Conservation (phyloP, 2,329 filamentous ascomycete genomes). For the Alternaria metachromatica region DNA sequence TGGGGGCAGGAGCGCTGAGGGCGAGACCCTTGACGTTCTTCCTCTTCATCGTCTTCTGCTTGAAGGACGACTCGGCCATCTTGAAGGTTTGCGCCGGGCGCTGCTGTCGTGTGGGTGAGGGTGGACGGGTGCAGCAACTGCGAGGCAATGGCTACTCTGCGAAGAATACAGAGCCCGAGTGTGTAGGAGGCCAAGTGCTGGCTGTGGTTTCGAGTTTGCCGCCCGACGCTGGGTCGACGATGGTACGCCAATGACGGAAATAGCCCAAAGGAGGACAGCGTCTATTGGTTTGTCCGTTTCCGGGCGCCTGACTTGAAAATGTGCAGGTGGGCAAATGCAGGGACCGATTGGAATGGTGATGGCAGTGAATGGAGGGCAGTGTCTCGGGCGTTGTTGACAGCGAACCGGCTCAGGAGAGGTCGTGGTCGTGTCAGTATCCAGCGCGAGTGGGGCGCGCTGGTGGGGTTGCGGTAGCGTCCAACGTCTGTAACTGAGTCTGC, state of each 20-base stretch:
- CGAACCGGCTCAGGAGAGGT: conserved; percentile 27
- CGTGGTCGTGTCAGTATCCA: conserved; percentile 24
- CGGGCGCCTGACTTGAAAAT: conserved; percentile 27
- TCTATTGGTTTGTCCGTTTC: conserved; percentile 48
- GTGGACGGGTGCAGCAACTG: conserved; percentile 5
- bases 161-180: conserved; percentile 16
- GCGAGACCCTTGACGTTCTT: conserved; percentile 98
- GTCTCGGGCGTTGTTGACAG: conserved; percentile 27
- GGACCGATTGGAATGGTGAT: conserved; percentile 29
- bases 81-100: conserved; percentile 27
- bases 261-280: conserved; percentile 45
- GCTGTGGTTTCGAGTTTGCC: conserved; percentile 44
- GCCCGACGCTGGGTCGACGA: conserved; percentile 44
- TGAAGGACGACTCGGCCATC: conserved; percentile 66
- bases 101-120: conserved; percentile 11
- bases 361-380: conserved; percentile 15
- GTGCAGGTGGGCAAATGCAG: conserved; percentile 19
- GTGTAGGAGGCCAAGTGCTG: conserved; percentile 17
- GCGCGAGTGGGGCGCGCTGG: conserved; percentile 36
- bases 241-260: conserved; percentile 47
- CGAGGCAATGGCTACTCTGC: conserved; percentile 5
- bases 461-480: conserved; percentile 25
- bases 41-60: conserved; percentile 87
- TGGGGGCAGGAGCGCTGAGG: conserved; percentile 78
- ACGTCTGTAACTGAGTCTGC: conserved; percentile 22